These are phyloP conservation scores for Lolium rigidum DNA, from an alignment of 176 grass and related monocot genomes.

Conservation along the genomic window DNA sequence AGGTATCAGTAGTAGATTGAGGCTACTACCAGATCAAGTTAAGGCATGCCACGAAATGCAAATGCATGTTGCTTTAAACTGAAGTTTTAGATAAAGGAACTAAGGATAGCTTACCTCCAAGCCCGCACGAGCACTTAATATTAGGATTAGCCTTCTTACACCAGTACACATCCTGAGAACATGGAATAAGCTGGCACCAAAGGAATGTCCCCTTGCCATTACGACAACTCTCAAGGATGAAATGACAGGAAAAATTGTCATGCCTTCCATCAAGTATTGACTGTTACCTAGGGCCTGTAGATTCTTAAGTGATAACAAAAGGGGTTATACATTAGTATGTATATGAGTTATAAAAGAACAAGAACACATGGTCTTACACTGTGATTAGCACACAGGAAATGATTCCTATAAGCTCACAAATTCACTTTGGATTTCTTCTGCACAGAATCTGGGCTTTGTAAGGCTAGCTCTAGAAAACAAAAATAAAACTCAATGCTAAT, in stretches of 20 bases:
- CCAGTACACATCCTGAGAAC: constrained; percentile 29
- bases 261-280: constrained; percentile 42
- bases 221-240: not conserved
- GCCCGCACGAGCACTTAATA: not conserved
- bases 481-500: too few relatives aligned
- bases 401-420: not conserved
- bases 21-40: not conserved
- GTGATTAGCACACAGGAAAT: not conserved
- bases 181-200: constrained; percentile 37
- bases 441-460: constrained; percentile 4
- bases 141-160: constrained; percentile 17
- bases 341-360: not conserved
- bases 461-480: not conserved
- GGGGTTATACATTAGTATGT: constrained; percentile 17
- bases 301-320: not conserved
- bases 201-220: not conserved
- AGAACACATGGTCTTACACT: not conserved
- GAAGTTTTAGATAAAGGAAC: not conserved
- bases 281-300: not conserved
- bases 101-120: constrained; percentile 18
- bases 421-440: not conserved
- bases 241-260: constrained; percentile 17
- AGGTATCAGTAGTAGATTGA: not conserved
- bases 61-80: constrained; percentile 8
- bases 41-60: constrained; percentile 19